Conservation (phyloP, 2,329 filamentous ascomycete species). For the Leptographium flavum region DNA sequence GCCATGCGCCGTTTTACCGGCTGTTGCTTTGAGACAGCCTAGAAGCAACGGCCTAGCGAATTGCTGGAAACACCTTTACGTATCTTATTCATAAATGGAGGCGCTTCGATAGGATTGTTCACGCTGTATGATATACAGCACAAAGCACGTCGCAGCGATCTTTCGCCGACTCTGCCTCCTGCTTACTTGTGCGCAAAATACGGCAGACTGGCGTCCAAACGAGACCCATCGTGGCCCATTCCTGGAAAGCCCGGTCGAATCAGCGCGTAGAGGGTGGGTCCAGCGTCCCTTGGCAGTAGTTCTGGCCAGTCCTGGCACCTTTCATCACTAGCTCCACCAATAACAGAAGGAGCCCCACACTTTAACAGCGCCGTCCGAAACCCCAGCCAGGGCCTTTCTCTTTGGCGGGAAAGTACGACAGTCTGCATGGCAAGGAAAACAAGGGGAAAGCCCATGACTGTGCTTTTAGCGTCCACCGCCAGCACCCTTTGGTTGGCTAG, state of each 20-base stretch:
- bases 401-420: neutral
- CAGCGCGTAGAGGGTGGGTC: neutral
- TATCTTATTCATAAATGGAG: too few species aligned
- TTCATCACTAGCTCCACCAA: constrained; percentile 6
- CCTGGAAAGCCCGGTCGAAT: neutral
- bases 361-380: constrained; percentile 11
- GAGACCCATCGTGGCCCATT: neutral
- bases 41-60: too few species aligned
- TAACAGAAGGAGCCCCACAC: constrained; percentile 3
- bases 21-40: neutral
- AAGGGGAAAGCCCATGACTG: neutral
- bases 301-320: neutral
- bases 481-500: too few species aligned
- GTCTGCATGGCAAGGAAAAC: neutral
- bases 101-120: too few species aligned
- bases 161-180: neutral
- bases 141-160: neutral
- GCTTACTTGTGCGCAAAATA: too few species aligned
- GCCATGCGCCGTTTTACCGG: neutral
- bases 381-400: constrained; percentile 5
- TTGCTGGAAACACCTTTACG: too few species aligned
- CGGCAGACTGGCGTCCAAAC: too few species aligned
- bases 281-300: neutral
- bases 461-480: neutral
- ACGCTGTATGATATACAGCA: neutral